Evolutionary conservation across 495 filamentous ascomycete species (phyloP), one percentile per base, ranked within the genome.

Genomic region (Aspergillus cavernicola): DNA sequence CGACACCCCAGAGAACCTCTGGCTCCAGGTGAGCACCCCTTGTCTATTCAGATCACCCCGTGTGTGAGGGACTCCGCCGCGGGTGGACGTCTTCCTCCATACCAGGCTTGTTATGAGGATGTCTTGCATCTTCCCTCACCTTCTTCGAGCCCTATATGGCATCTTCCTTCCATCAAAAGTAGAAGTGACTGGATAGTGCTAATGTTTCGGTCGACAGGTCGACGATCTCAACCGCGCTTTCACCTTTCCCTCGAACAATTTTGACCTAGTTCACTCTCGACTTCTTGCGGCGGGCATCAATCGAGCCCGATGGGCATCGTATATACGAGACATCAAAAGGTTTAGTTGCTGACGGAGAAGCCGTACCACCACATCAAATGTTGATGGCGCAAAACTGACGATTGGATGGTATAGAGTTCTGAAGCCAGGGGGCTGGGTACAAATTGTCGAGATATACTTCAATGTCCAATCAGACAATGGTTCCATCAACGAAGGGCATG

Each of bases 381-480:
- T 42, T 16, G 32, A 37, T 11, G 38, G 22, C 16, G 47, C 28
- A 16, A 48, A 52, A 50, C 64, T 68, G 52, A 66, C 62, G 37
- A 26, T 43, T 45, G 33, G 12, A 12, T 41, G 8, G 23, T 59
- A 48, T 60, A 81, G 80, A 53, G 75, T 86, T 4, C 61, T 85
- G 42, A 87, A 78, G 55, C 80, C 78, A 31, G 82, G 86, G 20
- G 90, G 93, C 15, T 97, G 92, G 92, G 79, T 90, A 44, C 93
- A 98, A 65, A 85, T 97, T 80, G 80, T 88, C 22, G 93, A 98
- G 65, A 80, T 90, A 54, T 91, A 95, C 60, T 86, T 84, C 67
- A 91, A 88, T 56, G 83, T 89, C 24, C 92, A 97, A 64, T 96
- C 90, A 2, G 87, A 95, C 60, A 96, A 90, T 57, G 93, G 93